Evolutionary conservation across 768 basidiomycete genomes (phyloP).

Genomic region (Arthromyces matolae): DNA sequence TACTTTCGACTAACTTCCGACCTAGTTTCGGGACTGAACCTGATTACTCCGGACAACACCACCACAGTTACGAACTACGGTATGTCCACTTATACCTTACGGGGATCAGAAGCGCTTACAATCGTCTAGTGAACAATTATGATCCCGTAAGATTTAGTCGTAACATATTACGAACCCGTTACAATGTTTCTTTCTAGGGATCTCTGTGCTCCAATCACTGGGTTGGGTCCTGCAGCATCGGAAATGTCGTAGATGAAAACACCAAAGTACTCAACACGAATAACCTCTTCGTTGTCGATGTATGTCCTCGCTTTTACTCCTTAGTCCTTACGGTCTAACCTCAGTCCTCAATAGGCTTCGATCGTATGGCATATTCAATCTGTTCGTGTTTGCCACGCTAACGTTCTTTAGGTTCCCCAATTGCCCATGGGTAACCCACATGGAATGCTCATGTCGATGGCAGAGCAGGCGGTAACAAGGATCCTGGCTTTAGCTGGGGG

Average conservation of each 20-base stretch:
- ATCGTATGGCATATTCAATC: constrained; percentile 23
- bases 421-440: constrained; percentile 59
- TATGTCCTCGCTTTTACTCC: constrained; percentile 17
- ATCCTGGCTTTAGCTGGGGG: constrained; percentile 54
- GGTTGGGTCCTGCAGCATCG: constrained; percentile 54
- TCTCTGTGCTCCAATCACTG: constrained; percentile 62
- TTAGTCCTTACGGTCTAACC: background rate
- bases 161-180: background rate
- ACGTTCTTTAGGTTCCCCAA: constrained; percentile 37
- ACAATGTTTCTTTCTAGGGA: constrained; percentile 17
- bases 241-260: constrained; percentile 56
- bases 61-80: constrained; percentile 53
- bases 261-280: constrained; percentile 48
- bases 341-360: constrained; percentile 24
- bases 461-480: constrained; percentile 55
- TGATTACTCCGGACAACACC: constrained; percentile 60
- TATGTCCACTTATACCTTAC: constrained; percentile 16
- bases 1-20: constrained; percentile 4
- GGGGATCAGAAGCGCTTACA: constrained; percentile 2
- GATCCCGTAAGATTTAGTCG: constrained; percentile 16
- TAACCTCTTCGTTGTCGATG: constrained; percentile 55
- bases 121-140: constrained; percentile 35
- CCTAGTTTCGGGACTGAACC: constrained; percentile 44
- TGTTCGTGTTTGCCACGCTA: background rate
- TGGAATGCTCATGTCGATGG: constrained; percentile 51